Evolutionary conservation across 2,329 filamentous ascomycete species (phyloP).

Genomic region (Trichoderma sp.): DNA sequence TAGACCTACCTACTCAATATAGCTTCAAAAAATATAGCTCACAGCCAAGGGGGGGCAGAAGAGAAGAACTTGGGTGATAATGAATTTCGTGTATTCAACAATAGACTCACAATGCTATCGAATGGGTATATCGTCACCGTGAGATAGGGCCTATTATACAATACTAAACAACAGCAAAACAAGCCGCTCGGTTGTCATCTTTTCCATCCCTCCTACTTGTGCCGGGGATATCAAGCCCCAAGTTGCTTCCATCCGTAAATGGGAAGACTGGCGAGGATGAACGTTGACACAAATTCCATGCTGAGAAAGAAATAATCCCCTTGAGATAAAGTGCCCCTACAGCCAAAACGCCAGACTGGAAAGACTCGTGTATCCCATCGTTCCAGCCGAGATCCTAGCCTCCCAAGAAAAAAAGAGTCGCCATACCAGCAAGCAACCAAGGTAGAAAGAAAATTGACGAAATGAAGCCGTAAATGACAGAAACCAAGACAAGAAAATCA

Average conservation of each 20-base stretch:
- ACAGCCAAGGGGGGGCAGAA: background rate
- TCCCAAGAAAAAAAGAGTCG: background rate
- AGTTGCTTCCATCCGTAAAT: constrained; percentile 15
- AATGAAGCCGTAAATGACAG: background rate
- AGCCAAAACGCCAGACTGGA: constrained; percentile 17
- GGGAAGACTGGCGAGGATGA: constrained; percentile 15
- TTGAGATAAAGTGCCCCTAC: background rate
- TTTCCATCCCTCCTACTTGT: constrained; percentile 14
- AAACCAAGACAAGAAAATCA: background rate
- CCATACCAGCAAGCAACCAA: constrained; percentile 4
- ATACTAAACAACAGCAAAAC: constrained; percentile 10
- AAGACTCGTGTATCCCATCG: constrained; percentile 7
- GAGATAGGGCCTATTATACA: constrained; percentile 28
- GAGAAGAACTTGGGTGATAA: background rate
- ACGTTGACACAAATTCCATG: constrained; percentile 9
- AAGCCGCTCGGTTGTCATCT: constrained; percentile 20
- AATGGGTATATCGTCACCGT: constrained; percentile 29
- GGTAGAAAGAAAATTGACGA: background rate
- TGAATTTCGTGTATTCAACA: constrained; percentile 24
- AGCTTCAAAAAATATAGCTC: background rate
- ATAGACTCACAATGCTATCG: constrained; percentile 22
- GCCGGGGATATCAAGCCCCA: constrained; percentile 18
- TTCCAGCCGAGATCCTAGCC: constrained; percentile 16
- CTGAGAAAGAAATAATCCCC: constrained; percentile 2
- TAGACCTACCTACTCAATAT: background rate